A percentile compares a stretch with the other conserved stretches of the same genome.
These are phyloP conservation scores for Naganishia sp. DNA, from an alignment of 1,284 basidiomycete genomes.

Conservation along the genomic window DNA sequence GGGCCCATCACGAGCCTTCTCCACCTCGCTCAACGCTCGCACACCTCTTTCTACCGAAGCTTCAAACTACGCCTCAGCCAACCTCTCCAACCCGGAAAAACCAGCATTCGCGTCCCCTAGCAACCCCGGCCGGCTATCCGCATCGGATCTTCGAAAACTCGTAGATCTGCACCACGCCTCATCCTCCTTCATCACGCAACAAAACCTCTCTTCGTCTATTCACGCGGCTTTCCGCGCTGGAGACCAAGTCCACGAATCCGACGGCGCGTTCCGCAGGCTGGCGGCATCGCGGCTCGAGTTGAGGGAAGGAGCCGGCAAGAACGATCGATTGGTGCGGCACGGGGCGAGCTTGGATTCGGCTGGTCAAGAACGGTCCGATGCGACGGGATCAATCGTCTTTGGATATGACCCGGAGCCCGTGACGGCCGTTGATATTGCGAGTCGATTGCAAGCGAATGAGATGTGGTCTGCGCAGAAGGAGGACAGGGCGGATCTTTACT, in stretches of 20 bases:
- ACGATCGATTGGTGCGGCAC: conserved; percentile 20
- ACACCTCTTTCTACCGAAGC: neutral
- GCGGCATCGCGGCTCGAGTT: conserved; percentile 22
- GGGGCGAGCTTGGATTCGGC: conserved; percentile 22
- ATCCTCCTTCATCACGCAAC: conserved; percentile 43
- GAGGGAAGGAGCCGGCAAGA: conserved; percentile 13
- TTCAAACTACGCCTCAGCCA: conserved; percentile 4
- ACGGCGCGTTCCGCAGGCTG: conserved; percentile 22
- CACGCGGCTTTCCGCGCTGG: conserved; percentile 23
- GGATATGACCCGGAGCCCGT: conserved; percentile 24
- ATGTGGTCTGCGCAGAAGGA: conserved; percentile 22
- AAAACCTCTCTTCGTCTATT: conserved; percentile 25
- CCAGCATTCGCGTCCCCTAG: conserved; percentile 9
- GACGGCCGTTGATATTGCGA: conserved; percentile 21
- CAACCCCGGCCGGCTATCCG: conserved; percentile 35
- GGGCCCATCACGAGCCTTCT: conserved; percentile 1
- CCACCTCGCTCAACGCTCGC: neutral
- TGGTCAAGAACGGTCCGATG: conserved; percentile 23
- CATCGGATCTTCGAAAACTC: conserved; percentile 40
- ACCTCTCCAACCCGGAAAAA: conserved; percentile 14
- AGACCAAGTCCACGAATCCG: conserved; percentile 12
- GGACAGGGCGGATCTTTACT: conserved; percentile 8
- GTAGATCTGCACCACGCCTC: conserved; percentile 49
- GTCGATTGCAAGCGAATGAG: conserved; percentile 16
- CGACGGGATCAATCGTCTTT: conserved; percentile 13